These are phyloP conservation scores for Amanita jacksonii DNA, from an alignment of 768 basidiomycete species.

Conservation along the genomic window DNA sequence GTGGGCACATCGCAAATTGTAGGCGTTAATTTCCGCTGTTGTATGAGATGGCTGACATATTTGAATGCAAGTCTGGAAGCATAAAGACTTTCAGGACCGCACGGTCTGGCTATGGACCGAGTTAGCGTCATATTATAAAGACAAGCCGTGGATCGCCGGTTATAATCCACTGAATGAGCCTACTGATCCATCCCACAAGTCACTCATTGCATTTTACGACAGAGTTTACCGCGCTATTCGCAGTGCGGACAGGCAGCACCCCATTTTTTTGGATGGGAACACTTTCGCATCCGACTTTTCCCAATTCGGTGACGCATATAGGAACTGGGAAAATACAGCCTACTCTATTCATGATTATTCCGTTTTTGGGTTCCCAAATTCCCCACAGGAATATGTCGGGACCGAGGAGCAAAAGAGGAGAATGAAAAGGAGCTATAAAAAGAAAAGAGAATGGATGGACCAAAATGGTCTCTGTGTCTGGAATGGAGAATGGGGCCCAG, in stretches of 20 bases:
- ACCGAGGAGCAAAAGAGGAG: constrained; percentile 42
- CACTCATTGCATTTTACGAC: constrained; percentile 60
- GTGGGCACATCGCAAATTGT: constrained; percentile 58
- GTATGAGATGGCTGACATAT: neutral
- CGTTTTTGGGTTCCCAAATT: constrained; percentile 59
- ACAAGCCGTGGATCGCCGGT: constrained; percentile 76
- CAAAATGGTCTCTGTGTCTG: constrained; percentile 53
- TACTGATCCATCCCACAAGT: constrained; percentile 57
- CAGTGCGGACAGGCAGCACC: constrained; percentile 56
- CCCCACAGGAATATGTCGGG: constrained; percentile 44
- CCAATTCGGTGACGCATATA: constrained; percentile 54
- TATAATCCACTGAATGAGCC: constrained; percentile 85
- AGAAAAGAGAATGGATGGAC: constrained; percentile 75
- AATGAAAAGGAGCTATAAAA: constrained; percentile 51
- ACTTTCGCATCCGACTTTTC: constrained; percentile 77
- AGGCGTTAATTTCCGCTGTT: constrained; percentile 10
- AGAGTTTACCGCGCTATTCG: constrained; percentile 63
- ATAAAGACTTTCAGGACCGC: constrained; percentile 82
- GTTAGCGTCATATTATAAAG: constrained; percentile 66
- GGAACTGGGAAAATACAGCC: constrained; percentile 59
- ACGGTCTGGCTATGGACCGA: constrained; percentile 69
- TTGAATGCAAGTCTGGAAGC: constrained; percentile 46
- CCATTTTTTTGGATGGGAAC: constrained; percentile 78
- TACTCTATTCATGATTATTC: constrained; percentile 79
- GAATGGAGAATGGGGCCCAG: constrained; percentile 83